Percentiles rank a stretch among this genome's conserved stretches.
These are phyloP conservation scores for Lactifluus pinguis DNA, from an alignment of 768 basidiomycete genomes.

Conservation along the genomic window DNA sequence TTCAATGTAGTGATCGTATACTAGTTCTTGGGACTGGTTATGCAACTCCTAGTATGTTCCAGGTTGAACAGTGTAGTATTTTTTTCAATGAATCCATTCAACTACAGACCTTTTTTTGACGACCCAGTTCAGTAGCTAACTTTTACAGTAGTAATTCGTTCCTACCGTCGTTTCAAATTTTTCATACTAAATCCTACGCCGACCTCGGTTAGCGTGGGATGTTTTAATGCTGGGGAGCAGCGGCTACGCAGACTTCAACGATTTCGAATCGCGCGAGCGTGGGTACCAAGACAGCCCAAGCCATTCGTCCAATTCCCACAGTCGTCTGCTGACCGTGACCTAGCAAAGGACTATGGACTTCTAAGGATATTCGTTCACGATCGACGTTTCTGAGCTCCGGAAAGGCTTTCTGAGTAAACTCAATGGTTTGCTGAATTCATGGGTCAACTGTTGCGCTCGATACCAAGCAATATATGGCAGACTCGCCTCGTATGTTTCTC, in stretches of 20 bases:
- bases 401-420: conserved; percentile 18
- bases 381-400: conserved; percentile 18
- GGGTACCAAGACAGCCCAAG: conserved; percentile 20
- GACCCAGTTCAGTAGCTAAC: no score
- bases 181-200: no score
- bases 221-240: neutral
- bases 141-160: no score
- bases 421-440: conserved; percentile 19
- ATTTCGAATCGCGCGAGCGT: conserved; percentile 23
- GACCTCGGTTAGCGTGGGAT: no score
- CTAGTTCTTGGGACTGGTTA: no score
- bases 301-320: conserved; percentile 21
- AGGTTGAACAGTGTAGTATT: no score
- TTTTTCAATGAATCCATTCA: no score
- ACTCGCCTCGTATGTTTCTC: conserved; percentile 20
- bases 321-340: conserved; percentile 6
- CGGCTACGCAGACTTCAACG: conserved; percentile 20
- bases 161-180: no score
- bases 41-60: no score
- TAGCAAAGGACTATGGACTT: conserved; percentile 15
- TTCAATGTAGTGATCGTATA: no score
- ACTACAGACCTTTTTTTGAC: no score
- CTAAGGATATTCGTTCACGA: conserved; percentile 19
- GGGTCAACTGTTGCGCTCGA: neutral
- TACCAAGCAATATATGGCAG: no score